Evolutionary conservation across 2,329 filamentous ascomycete species (phyloP).

Genomic region (Sclerotinia sclerotiorum): DNA sequence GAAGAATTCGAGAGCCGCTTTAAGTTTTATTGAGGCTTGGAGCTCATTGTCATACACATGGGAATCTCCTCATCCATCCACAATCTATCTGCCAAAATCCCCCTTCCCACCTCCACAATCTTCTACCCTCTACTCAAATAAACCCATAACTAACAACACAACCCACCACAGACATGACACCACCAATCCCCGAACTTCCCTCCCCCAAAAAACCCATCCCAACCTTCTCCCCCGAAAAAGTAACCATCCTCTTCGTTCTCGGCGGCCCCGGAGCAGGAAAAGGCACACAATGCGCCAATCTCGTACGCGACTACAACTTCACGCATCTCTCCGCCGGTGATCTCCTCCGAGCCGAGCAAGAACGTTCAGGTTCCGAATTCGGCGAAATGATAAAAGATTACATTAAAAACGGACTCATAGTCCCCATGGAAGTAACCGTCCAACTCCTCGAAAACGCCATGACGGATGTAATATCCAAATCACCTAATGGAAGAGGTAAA

Average conservation of each 20-base stretch:
- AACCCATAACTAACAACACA: neutral
- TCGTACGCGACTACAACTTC: constrained; percentile 87
- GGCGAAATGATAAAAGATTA: constrained; percentile 89
- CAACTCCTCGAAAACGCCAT: constrained; percentile 93
- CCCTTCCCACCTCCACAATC: neutral
- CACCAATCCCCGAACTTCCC: constrained; percentile 40
- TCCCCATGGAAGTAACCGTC: constrained; percentile 98
- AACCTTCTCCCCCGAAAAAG: constrained; percentile 71
- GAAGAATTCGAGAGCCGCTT: constrained; percentile 35
- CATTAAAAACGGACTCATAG: constrained; percentile 92
- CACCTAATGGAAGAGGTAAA: constrained; percentile 55
- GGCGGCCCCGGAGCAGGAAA: constrained; percentile 95
- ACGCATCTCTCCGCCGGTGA: constrained; percentile 92
- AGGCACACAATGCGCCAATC: constrained; percentile 88
- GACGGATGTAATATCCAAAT: constrained; percentile 62
- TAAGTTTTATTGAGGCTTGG: constrained; percentile 22
- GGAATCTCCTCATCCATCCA: neutral
- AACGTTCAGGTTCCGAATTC: constrained; percentile 81
- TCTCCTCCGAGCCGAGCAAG: constrained; percentile 88
- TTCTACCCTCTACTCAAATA: neutral
- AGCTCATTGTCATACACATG: neutral
- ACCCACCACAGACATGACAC: constrained; percentile 22
- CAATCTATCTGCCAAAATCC: constrained; percentile 13
- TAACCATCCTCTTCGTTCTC: constrained; percentile 95
- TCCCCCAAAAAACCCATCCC: constrained; percentile 58